Evolutionary conservation across 225 moss, liverwort and hornwort species (phyloP).

Genomic region (Pseudisothecium myosuroides): DNA sequence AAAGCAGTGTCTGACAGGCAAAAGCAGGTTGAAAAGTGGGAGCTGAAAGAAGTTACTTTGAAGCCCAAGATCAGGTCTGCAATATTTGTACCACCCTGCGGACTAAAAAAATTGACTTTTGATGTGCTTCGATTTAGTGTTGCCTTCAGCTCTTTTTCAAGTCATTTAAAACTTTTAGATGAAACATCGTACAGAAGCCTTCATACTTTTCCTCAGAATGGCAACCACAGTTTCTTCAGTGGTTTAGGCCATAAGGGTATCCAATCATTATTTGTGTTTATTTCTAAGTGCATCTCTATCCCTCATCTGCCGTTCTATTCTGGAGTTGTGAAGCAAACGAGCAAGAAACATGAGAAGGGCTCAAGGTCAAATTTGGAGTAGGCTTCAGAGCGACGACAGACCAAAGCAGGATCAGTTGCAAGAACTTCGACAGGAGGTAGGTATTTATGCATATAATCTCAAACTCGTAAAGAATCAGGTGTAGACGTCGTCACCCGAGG

Average conservation of each 20-base stretch:
- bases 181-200: neutral
- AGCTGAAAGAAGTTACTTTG: constrained; percentile 60
- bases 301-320: neutral
- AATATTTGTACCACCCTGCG: neutral
- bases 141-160: neutral
- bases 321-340: constrained; percentile 74
- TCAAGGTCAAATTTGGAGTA: constrained; percentile 59
- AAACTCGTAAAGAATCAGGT: neutral
- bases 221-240: neutral
- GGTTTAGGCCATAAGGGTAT: neutral
- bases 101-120: neutral
- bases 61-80: constrained; percentile 59
- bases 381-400: constrained; percentile 60
- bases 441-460: neutral
- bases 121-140: neutral
- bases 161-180: neutral
- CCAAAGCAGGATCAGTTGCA: constrained; percentile 69
- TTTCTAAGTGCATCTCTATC: neutral
- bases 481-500: neutral
- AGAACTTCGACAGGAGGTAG: constrained; percentile 37
- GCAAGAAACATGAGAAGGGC: constrained; percentile 58
- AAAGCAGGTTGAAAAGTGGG: constrained; percentile 54
- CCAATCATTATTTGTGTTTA: neutral
- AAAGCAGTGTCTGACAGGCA: constrained; percentile 51
- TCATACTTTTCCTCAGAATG: neutral